These are phyloP conservation scores for Cenchrus fungigraminus DNA, from an alignment of 176 grass and related monocot genomes.

Conservation along the genomic window DNA sequence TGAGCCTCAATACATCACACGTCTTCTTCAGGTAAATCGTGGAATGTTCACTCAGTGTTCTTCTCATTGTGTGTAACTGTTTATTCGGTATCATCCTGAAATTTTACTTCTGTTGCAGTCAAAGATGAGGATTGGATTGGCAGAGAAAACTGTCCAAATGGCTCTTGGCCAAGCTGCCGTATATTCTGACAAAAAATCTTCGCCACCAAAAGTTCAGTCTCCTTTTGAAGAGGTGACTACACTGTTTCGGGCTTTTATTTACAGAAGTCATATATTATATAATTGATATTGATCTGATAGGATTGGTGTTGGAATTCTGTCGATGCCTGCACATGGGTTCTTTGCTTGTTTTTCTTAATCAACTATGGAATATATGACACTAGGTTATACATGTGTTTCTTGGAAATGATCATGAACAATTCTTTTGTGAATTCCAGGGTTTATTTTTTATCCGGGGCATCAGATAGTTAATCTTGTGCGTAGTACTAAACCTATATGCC, in stretches of 20 bases:
- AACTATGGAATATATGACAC: background rate
- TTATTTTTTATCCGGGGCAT: background rate
- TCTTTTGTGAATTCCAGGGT: background rate
- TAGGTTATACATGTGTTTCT: background rate
- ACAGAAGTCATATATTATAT: background rate
- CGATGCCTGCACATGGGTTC: background rate
- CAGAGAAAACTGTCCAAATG: slow-evolving; percentile 96
- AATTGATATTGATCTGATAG: background rate
- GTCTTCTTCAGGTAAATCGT: slow-evolving; percentile 85
- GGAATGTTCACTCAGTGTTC: slow-evolving; percentile 19
- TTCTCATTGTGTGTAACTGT: background rate
- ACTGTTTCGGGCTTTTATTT: slow-evolving; percentile 22
- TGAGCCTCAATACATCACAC: slow-evolving; percentile 94
- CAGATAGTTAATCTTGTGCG: slow-evolving; percentile 26
- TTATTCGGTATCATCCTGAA: background rate
- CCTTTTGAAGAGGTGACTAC: slow-evolving; percentile 77
- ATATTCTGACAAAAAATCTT: slow-evolving; percentile 62
- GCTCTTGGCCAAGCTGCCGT: slow-evolving; percentile 87
- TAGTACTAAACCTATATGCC: slow-evolving; percentile 1
- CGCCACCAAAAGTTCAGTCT: slow-evolving; percentile 59
- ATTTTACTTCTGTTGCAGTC: slow-evolving; percentile 62
- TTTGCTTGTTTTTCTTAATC: background rate
- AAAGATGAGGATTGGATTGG: slow-evolving; percentile 97
- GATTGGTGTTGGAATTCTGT: background rate
- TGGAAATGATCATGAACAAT: slow-evolving; percentile 17